Percentiles rank a stretch among this genome's conserved stretches.
Conservation (phyloP, 306 rosid genomes). For the Quercus wislizeni region DNA sequence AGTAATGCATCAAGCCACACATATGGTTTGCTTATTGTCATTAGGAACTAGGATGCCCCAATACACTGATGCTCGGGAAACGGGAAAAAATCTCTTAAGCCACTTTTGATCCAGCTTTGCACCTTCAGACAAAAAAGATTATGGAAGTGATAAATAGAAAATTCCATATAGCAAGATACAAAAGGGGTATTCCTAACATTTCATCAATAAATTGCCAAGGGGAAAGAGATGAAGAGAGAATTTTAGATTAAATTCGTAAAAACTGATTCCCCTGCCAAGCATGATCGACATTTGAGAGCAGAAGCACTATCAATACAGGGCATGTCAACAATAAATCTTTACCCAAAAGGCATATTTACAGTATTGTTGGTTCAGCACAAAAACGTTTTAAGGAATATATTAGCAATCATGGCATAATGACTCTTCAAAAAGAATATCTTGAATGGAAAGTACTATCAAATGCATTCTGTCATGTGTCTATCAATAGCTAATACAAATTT, state of each 20-base stretch:
- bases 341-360: too few relatives aligned
- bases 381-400: not conserved
- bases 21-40: conserved; percentile 81
- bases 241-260: not conserved
- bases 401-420: not conserved
- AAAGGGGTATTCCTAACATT: too few relatives aligned
- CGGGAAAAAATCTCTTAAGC: conserved; percentile 70
- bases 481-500: not conserved
- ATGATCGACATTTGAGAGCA: not conserved
- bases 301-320: not conserved
- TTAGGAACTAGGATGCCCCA: conserved; percentile 95
- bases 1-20: conserved; percentile 98
- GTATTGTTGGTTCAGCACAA: too few relatives aligned
- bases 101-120: conserved; percentile 87
- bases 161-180: too few relatives aligned
- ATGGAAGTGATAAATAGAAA: not conserved
- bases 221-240: too few relatives aligned
- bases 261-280: not conserved
- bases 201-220: too few relatives aligned
- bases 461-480: not conserved
- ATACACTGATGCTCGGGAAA: conserved; percentile 12
- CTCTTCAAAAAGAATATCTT: too few relatives aligned
- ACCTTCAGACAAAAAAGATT: conserved; percentile 54
- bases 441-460: not conserved
- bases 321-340: too few relatives aligned